Evolutionary conservation across 176 grass and related monocot species (phyloP), one percentile per base, ranked within the genome.

Genomic region (Cenchrus purpureus): DNA sequence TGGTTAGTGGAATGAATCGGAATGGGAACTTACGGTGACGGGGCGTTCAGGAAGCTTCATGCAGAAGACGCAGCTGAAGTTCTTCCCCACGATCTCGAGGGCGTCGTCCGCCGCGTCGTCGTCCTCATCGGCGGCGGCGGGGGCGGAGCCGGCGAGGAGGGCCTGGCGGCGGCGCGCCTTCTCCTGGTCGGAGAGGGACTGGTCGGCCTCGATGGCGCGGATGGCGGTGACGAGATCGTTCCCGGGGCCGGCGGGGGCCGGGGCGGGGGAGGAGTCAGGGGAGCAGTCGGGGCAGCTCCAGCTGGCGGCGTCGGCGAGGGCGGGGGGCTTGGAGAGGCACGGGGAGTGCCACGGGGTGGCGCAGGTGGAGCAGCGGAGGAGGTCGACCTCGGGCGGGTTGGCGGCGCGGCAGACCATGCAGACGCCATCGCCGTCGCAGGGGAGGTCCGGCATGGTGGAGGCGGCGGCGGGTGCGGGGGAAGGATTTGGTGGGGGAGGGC

Each of bases 251-350:
- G 75, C 22, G 2, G 57, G 48, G 0, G 49, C 84, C 12, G 73
- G 6, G 1, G 73, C 0, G 10, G 87, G 44, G 51, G 65, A 34
- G 6, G 48, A 12, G 7, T 86, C 77, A 4, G 67, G 81, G 68
- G 81, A 74, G 69, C 96, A 98, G 74, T 98, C 96, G n/a, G 96
- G 96, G 77, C 96, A 98, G 44, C 60, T 72, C 97, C 97, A 99
- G 2, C 14, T 15, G 42, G 90, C 86, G 82, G 78, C 93, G 65
- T 73, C 83, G 55, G 91, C 72, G 73, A 95, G 85, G 3, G 89
- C 90, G 11, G 91, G 96, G 0, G 91, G 93, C 0, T 44, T 70
- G 60, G 93, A 85, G 42, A 98, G 89, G 77, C 96, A 98, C 2
- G 91, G 93, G 12, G 87, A 90, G 89, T 98, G 96, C 96, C 96